phyloP scores from a whole-genome alignment of 2,329 filamentous ascomycete genomes.

The Clonostachys rhizophaga region DNA sequence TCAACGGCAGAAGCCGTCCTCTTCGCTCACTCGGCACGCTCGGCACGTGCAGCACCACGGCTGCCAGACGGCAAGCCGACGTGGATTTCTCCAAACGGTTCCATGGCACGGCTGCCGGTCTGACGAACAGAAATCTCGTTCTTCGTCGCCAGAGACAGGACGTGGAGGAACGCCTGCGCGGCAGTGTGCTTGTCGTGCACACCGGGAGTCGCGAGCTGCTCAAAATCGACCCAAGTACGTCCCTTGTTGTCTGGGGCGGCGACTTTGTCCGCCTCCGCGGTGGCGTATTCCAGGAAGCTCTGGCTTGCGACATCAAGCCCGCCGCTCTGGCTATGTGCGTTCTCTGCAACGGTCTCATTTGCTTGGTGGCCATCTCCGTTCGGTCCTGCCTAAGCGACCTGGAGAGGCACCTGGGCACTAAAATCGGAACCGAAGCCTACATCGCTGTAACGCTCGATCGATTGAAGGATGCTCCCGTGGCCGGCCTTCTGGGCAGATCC shows the following conservation, averaged over 20 bases:
- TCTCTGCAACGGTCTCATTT: conserved; percentile 22
- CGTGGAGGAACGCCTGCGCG: conserved; percentile 72
- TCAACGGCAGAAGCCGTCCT: too few species aligned
- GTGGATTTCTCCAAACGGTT: conserved; percentile 41
- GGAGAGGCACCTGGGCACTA: conserved; percentile 2
- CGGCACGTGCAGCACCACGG: too few species aligned
- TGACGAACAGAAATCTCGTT: conserved; percentile 60
- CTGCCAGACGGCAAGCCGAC: conserved; percentile 21
- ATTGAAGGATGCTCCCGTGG: conserved; percentile 25
- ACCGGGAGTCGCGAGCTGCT: conserved; percentile 58
- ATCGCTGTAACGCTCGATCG: conserved; percentile 44
- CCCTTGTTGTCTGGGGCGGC: conserved; percentile 19
- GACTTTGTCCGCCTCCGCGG: conserved; percentile 25
- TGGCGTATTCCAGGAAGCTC: conserved; percentile 39
- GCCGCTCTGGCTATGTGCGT: conserved; percentile 3
- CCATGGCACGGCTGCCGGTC: conserved; percentile 24
- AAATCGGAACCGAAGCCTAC: conserved; percentile 24
- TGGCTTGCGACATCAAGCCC: conserved; percentile 38
- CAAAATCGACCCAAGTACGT: conserved; percentile 57
- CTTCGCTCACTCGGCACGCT: too few species aligned
- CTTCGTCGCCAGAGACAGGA: conserved; percentile 66
- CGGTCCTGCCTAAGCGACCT: conserved; percentile 9
- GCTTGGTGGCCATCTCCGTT: conserved; percentile 7
- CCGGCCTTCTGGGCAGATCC: conserved; percentile 28
- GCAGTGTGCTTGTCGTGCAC: conserved; percentile 55